Evolutionary conservation across 2,329 filamentous ascomycete genomes (phyloP).

Genomic region (Aspergillus pseudotamarii): DNA sequence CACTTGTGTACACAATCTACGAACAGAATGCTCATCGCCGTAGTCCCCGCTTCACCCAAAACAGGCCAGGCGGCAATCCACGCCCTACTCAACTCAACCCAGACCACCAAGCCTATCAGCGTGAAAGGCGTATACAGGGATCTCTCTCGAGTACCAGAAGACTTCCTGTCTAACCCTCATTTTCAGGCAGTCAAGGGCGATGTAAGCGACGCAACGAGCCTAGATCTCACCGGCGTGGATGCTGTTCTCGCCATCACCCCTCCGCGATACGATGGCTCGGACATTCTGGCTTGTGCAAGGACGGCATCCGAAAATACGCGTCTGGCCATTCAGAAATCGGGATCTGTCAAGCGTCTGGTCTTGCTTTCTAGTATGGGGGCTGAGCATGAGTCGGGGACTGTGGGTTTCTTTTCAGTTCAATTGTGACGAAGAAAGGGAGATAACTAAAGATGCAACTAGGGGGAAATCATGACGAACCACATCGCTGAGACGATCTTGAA

Average conservation of each 20-base stretch:
- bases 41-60: slow-evolving; percentile 19
- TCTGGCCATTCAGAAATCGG: slow-evolving; percentile 10
- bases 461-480: slow-evolving; percentile 21
- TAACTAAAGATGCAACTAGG: slow-evolving; percentile 5
- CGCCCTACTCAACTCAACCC: slow-evolving; percentile 10
- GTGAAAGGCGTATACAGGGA: slow-evolving; percentile 20
- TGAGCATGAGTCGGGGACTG: slow-evolving; percentile 15
- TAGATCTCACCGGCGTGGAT: slow-evolving; percentile 16
- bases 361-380: slow-evolving; percentile 19
- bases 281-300: slow-evolving; percentile 12
- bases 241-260: slow-evolving; percentile 18
- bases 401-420: neutral
- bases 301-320: slow-evolving; percentile 13
- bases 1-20: too few species aligned
- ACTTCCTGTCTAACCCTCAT: slow-evolving; percentile 11
- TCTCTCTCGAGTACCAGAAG: slow-evolving; percentile 9
- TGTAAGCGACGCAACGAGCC: slow-evolving; percentile 4
- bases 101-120: neutral
- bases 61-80: slow-evolving; percentile 15
- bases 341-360: slow-evolving; percentile 15
- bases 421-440: neutral
- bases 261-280: slow-evolving; percentile 11
- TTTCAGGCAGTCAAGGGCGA: slow-evolving; percentile 18
- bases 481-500: slow-evolving; percentile 16
- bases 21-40: slow-evolving; percentile 15